These are phyloP conservation scores for Phaffia australis DNA, from an alignment of 768 basidiomycete species.

Conservation along the genomic window DNA sequence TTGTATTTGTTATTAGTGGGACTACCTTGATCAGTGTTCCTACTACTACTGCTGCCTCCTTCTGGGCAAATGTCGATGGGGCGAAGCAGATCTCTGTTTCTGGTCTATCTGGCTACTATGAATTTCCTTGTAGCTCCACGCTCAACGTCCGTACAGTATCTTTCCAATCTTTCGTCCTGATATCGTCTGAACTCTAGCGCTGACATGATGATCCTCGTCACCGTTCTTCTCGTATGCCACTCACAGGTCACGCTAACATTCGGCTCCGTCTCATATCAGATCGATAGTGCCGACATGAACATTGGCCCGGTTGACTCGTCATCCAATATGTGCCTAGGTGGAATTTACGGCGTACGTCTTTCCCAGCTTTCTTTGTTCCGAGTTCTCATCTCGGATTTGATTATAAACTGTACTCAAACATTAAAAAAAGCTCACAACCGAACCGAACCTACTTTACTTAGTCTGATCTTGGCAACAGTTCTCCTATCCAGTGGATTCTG, in stretches of 20 bases:
- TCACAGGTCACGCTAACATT: conserved; percentile 53
- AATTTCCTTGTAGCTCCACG: conserved; percentile 57
- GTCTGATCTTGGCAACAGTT: conserved; percentile 37
- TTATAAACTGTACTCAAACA: too few relatives aligned
- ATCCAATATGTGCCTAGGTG: conserved; percentile 56
- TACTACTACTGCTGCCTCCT: conserved; percentile 44
- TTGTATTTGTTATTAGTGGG: conserved; percentile 40
- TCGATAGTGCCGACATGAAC: conserved; percentile 67
- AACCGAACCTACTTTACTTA: conserved; percentile 29
- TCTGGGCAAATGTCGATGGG: conserved; percentile 68
- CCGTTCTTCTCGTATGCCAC: neutral
- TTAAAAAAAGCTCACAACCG: conserved; percentile 39
- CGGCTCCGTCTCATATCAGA: conserved; percentile 58
- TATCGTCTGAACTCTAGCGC: too few relatives aligned
- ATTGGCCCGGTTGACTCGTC: conserved; percentile 48
- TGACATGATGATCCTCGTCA: neutral
- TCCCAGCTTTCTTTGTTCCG: neutral
- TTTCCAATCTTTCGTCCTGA: neutral
- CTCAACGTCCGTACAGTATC: conserved; percentile 41
- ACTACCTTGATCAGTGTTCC: conserved; percentile 92
- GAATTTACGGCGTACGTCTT: conserved; percentile 54
- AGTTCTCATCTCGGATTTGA: conserved; percentile 33
- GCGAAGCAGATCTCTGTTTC: conserved; percentile 50
- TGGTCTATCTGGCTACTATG: conserved; percentile 66
- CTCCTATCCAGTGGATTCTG: conserved; percentile 58